Percentiles rank a stretch among this genome's conserved stretches.
phyloP scores from a whole-genome alignment of 2,329 filamentous ascomycete species.

The Monosporascus sp. region DNA sequence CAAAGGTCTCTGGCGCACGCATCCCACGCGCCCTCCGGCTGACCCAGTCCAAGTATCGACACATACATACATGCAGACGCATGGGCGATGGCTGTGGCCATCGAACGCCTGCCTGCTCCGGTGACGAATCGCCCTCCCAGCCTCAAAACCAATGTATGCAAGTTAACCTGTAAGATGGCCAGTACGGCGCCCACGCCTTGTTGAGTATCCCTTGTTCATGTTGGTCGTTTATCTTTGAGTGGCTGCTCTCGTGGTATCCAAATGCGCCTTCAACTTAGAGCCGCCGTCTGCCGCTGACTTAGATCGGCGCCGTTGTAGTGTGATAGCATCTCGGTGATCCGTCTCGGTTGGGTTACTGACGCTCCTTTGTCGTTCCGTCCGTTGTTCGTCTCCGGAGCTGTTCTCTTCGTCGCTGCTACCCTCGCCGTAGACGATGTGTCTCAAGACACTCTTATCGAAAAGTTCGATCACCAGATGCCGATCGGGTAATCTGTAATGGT shows the following conservation, averaged over 20 bases:
- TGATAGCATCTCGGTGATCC: conserved; percentile 6
- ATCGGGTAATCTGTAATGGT: conserved; percentile 82
- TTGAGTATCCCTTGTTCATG: too few species aligned
- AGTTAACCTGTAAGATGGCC: too few species aligned
- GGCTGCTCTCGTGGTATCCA: background rate
- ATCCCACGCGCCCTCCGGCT: too few species aligned
- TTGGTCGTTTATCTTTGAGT: too few species aligned
- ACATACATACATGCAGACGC: too few species aligned
- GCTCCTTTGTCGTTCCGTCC: conserved; percentile 54
- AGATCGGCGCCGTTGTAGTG: conserved; percentile 1
- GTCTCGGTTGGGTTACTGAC: conserved; percentile 35
- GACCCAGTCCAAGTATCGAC: too few species aligned
- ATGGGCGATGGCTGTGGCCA: too few species aligned
- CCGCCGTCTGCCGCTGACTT: background rate
- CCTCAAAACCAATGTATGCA: too few species aligned
- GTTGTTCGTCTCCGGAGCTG: conserved; percentile 45
- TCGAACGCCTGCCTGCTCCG: too few species aligned
- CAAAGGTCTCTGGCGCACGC: too few species aligned
- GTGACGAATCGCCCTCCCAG: too few species aligned
- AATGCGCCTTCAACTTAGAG: background rate
- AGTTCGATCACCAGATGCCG: conserved; percentile 88
- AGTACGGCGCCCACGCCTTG: too few species aligned
- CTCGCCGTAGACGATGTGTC: conserved; percentile 76
- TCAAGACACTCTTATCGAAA: conserved; percentile 85
- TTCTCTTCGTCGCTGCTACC: conserved; percentile 33